phyloP scores from a whole-genome alignment of 1,284 basidiomycete genomes.

The Ceratobasidium sp. region DNA sequence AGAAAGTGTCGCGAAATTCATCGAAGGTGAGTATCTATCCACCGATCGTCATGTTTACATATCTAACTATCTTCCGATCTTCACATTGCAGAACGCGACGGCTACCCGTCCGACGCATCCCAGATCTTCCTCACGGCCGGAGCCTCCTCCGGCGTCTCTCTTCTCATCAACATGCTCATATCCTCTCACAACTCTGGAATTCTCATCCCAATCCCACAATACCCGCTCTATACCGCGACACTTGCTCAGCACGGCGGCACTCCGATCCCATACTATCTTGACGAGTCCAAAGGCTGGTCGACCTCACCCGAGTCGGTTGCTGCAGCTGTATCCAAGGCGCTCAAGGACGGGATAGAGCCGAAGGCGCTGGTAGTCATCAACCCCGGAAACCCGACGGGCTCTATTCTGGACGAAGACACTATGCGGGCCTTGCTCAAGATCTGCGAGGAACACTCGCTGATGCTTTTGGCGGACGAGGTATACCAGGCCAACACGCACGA shows the following conservation, averaged over 20 bases:
- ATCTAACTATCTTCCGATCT: background rate
- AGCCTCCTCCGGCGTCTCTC: slow-evolving; percentile 91
- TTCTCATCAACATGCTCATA: slow-evolving; percentile 87
- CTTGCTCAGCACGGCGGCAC: slow-evolving; percentile 86
- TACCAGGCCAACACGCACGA: slow-evolving; percentile 93
- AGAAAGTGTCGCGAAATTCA: slow-evolving; percentile 90
- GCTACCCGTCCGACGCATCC: slow-evolving; percentile 84
- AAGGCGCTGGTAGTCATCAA: slow-evolving; percentile 95
- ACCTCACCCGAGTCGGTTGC: slow-evolving; percentile 81
- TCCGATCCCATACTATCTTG: slow-evolving; percentile 90
- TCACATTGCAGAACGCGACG: slow-evolving; percentile 79
- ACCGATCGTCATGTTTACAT: background rate
- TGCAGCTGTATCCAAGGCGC: slow-evolving; percentile 75
- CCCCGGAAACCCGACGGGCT: slow-evolving; percentile 95
- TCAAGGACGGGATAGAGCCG: slow-evolving; percentile 72
- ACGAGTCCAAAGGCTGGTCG: slow-evolving; percentile 86
- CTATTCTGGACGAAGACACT: slow-evolving; percentile 77
- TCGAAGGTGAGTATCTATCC: slow-evolving; percentile 70
- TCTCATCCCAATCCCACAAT: slow-evolving; percentile 97
- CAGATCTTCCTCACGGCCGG: slow-evolving; percentile 95
- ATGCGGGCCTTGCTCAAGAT: slow-evolving; percentile 82
- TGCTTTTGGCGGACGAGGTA: slow-evolving; percentile 94
- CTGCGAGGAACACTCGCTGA: slow-evolving; percentile 86
- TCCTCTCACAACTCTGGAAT: slow-evolving; percentile 73
- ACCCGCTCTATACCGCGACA: slow-evolving; percentile 96